phyloP scores from a whole-genome alignment of 2,329 filamentous ascomycete species.

The Neonectria hederae region DNA sequence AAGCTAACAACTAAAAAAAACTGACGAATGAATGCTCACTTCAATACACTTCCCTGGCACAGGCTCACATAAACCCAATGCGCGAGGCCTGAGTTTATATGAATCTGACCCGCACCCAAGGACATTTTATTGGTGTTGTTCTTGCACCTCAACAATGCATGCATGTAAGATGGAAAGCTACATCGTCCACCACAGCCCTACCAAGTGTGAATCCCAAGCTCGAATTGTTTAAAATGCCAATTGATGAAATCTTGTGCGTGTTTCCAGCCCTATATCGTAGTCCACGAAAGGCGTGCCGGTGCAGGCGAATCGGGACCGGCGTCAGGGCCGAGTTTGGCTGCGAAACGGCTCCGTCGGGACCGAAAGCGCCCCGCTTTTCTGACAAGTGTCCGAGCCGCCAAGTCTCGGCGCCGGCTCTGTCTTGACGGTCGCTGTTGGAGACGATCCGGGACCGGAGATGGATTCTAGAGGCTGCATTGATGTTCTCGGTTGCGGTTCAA shows the following conservation, averaged over 20 bases:
- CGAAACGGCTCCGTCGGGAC: not conserved
- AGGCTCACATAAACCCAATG: not conserved
- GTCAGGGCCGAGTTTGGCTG: not conserved
- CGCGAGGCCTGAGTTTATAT: not conserved
- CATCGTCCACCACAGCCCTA: not conserved
- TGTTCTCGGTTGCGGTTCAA: not conserved
- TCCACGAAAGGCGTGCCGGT: not conserved
- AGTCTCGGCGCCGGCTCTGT: not conserved
- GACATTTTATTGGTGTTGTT: not conserved
- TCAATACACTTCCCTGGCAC: not conserved
- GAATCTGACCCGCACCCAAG: not conserved
- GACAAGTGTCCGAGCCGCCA: not conserved
- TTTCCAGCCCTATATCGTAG: no score
- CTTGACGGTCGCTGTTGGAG: not conserved
- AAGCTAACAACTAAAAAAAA: no score
- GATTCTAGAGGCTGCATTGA: not conserved
- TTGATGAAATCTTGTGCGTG: no score
- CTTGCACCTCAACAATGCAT: not conserved
- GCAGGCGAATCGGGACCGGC: not conserved
- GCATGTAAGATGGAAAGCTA: not conserved
- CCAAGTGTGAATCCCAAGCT: not conserved
- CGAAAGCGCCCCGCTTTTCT: constrained; percentile 7
- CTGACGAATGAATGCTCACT: no score
- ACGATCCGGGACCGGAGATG: not conserved
- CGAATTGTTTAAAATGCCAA: no score